Percentiles rank a stretch among this genome's conserved stretches.
phyloP scores from a whole-genome alignment of 2,329 filamentous ascomycete genomes.

The Ophiosphaerella korrae region DNA sequence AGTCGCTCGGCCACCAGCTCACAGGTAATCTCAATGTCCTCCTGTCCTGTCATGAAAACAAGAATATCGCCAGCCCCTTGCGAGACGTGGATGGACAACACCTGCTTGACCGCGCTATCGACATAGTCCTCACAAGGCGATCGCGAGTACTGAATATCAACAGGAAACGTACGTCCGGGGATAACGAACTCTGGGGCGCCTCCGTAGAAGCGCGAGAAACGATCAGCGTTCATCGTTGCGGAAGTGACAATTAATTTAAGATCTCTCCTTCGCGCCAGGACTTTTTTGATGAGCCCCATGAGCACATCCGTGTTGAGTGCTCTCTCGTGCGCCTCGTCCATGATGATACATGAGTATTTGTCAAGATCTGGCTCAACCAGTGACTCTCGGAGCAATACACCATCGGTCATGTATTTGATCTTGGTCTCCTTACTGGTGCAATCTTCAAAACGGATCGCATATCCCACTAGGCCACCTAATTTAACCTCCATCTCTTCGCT shows the following conservation, averaged over 20 bases:
- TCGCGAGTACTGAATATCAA: constrained; percentile 93
- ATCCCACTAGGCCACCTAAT: constrained; percentile 85
- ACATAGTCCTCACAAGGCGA: constrained; percentile 98
- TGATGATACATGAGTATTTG: constrained; percentile 97
- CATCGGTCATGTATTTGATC: constrained; percentile 99
- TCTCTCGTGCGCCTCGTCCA: constrained; percentile 98
- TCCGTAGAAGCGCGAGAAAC: constrained; percentile 94
- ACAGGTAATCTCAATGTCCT: constrained; percentile 97
- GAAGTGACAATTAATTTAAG: constrained; percentile 97
- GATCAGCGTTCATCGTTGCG: constrained; percentile 96
- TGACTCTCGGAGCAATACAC: constrained; percentile 90
- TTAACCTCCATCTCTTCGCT: constrained; percentile 97
- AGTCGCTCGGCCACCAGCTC: constrained; percentile 88
- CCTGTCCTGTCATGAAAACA: constrained; percentile 99
- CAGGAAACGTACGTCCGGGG: constrained; percentile 92
- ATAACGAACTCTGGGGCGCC: constrained; percentile 97
- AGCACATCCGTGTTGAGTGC: constrained; percentile 96
- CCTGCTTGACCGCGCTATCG: constrained; percentile 93
- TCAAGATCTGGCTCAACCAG: constrained; percentile 91
- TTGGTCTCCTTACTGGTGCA: constrained; percentile 93
- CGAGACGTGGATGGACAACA: constrained; percentile 93
- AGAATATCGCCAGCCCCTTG: constrained; percentile 92
- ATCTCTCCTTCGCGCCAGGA: constrained; percentile 84
- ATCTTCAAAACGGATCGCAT: constrained; percentile 97
- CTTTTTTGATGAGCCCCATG: constrained; percentile 98